Evolutionary conservation across 2,329 filamentous ascomycete genomes (phyloP), one percentile per base, ranked within the genome.

Genomic region (Neoarthrinium moseri): DNA sequence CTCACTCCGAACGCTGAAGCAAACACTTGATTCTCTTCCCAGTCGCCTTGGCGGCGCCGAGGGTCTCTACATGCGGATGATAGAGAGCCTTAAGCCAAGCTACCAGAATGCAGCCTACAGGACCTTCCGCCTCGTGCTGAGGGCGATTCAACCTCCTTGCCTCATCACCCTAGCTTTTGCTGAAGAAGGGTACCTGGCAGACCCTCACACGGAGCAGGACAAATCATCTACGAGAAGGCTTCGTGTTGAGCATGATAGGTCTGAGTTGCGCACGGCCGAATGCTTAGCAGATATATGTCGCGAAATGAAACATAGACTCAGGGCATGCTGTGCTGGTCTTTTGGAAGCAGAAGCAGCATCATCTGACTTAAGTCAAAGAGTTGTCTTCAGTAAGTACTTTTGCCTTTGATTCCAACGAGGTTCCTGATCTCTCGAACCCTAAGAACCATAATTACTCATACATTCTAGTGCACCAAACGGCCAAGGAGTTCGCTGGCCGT

Each of bases 31-130:
- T 42, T 61, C 59, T 1, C 42, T 63, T 7, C 61, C 61, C 4
- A 43, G 51, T 4, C 55, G 55, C 11, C 60, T 62, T 4, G 61
- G 61, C 20, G 61, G 61, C 3, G 48, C 56, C 1, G 59, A 62
- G 15, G 61, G 61, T 10, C 50, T 63, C 6, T 63, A 63, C 29
- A 62, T 63, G 60, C 55, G 54, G 12, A 63, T 63, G 57, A 51
- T 63, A 6, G 50, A 62, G 47, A 60, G 56, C 20, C 50, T 64
- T 4, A 53, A 49, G 22, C 56, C 39, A 3, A 54, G 59, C 26
- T n/a, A 56, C n/a, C 56, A 59, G 33, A 51, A 53, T 5, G 52
- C 51, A 22, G 59, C 60, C 39, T 61, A 50, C 23, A 57, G 57
- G 27, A 59, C 64, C 35, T 64, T 62, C 24, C 56, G 61, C 32